phyloP scores from a whole-genome alignment of 495 filamentous ascomycete genomes.

The Penicillium goetzii region DNA sequence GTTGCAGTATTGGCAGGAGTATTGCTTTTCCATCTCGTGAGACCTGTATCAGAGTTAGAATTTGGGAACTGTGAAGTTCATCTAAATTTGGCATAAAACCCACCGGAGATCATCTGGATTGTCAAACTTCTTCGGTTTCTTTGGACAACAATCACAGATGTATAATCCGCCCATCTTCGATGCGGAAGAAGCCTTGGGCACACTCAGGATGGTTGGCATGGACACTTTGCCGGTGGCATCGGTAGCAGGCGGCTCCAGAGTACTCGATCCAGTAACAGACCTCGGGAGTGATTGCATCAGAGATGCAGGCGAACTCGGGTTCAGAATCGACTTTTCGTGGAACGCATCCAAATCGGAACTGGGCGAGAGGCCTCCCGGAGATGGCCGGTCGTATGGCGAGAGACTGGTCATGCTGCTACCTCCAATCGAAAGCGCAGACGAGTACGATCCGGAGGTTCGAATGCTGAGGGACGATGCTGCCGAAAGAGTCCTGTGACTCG shows the following conservation, averaged over 20 bases:
- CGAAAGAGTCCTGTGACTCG: constrained; percentile 69
- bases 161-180: constrained; percentile 55
- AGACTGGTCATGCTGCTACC: constrained; percentile 76
- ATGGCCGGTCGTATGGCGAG: constrained; percentile 71
- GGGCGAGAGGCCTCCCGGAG: constrained; percentile 74
- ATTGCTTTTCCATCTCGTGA: constrained; percentile 97
- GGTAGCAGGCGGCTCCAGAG: constrained; percentile 38
- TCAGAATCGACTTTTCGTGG: constrained; percentile 53
- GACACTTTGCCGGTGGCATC: constrained; percentile 49
- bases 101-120: constrained; percentile 83
- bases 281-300: constrained; percentile 37
- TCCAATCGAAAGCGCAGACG: constrained; percentile 68
- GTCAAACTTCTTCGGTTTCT: constrained; percentile 98
- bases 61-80: not conserved
- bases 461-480: constrained; percentile 71
- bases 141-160: constrained; percentile 97
- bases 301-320: constrained; percentile 60
- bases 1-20: constrained; percentile 85
- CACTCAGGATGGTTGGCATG: constrained; percentile 34
- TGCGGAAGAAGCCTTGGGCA: constrained; percentile 33
- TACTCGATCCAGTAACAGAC: constrained; percentile 21
- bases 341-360: constrained; percentile 54
- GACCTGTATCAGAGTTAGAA: constrained; percentile 43
- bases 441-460: constrained; percentile 72
- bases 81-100: constrained; percentile 35